Conservation (phyloP, 2,329 filamentous ascomycete species). For the Chaetomiaceae sp. region DNA sequence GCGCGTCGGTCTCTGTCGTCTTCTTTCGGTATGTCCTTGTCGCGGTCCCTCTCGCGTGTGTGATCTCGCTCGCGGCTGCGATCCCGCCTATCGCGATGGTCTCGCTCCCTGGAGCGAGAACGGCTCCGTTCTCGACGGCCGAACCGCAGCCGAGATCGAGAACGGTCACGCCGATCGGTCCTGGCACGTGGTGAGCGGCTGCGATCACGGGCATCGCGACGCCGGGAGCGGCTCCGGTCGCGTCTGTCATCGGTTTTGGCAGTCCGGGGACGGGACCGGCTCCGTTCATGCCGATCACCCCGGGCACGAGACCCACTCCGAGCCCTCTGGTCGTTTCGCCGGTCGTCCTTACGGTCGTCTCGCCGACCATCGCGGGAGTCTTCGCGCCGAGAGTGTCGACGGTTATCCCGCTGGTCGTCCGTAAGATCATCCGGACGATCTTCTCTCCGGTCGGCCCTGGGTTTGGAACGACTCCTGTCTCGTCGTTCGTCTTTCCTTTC, state of each 20-base stretch:
- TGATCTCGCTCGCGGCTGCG: constrained; percentile 12
- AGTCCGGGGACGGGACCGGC: constrained; percentile 23
- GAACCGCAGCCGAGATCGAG: constrained; percentile 24
- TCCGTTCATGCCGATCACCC: constrained; percentile 26
- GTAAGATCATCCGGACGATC: constrained; percentile 16
- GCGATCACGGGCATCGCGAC: constrained; percentile 22
- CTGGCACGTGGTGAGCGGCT: constrained; percentile 27
- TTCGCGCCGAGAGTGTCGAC: constrained; percentile 13
- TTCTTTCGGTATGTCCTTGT: constrained; percentile 15
- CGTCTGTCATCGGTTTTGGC: constrained; percentile 25
- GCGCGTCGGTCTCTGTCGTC: constrained; percentile 25
- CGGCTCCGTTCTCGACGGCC: constrained; percentile 31
- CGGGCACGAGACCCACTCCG: constrained; percentile 21
- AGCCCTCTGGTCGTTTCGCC: constrained; percentile 23
- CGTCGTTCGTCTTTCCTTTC: no score
- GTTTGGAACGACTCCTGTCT: constrained; percentile 22
- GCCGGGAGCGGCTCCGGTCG: constrained; percentile 24
- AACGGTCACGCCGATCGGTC: constrained; percentile 26
- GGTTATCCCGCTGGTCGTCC: constrained; percentile 13
- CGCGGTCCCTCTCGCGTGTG: constrained; percentile 16
- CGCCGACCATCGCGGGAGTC: constrained; percentile 11
- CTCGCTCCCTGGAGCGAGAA: constrained; percentile 30
- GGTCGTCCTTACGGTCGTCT: constrained; percentile 28
- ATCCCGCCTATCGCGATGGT: constrained; percentile 26
- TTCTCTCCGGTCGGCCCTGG: background rate